Conservation (phyloP, 208 protist species). For the Leishmania braziliensis region DNA sequence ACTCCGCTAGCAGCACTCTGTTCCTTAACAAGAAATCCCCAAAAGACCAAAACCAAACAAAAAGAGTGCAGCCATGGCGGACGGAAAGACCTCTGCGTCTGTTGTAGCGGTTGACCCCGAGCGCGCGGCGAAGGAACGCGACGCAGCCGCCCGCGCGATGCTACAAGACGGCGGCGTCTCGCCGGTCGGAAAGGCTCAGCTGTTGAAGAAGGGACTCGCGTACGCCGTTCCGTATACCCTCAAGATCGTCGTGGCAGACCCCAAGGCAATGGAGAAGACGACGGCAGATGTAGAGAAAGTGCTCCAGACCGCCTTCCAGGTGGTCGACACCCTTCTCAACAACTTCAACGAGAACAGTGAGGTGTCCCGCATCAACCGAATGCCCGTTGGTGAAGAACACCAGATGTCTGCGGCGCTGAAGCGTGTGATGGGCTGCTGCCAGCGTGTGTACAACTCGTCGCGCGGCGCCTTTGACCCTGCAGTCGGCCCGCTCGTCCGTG, state of each 20-base stretch:
- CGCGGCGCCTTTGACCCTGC: constrained; percentile 61
- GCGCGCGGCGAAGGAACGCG: constrained; percentile 56
- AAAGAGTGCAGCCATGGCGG: constrained; percentile 37
- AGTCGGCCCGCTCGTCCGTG: constrained; percentile 30
- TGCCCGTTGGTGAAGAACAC: constrained; percentile 45
- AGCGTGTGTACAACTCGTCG: constrained; percentile 52
- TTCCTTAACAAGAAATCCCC: background rate
- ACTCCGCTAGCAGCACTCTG: too few relatives aligned
- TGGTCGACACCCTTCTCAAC: constrained; percentile 66
- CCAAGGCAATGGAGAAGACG: constrained; percentile 26
- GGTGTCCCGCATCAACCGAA: constrained; percentile 50
- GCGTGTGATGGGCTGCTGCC: constrained; percentile 51
- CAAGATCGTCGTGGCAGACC: constrained; percentile 42
- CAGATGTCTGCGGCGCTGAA: constrained; percentile 64
- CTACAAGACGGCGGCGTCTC: constrained; percentile 44
- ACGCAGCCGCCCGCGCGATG: constrained; percentile 53
- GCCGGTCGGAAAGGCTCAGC: constrained; percentile 25
- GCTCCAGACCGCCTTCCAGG: constrained; percentile 48
- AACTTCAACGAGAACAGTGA: constrained; percentile 71
- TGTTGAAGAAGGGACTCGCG: constrained; percentile 51
- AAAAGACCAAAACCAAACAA: background rate
- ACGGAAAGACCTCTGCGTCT: constrained; percentile 58
- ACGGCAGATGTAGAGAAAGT: constrained; percentile 29
- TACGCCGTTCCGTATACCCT: constrained; percentile 81
- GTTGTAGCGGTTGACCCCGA: constrained; percentile 56